Evolutionary conservation across 2,329 filamentous ascomycete species (phyloP).

Genomic region (Neofusicoccum laricinum): DNA sequence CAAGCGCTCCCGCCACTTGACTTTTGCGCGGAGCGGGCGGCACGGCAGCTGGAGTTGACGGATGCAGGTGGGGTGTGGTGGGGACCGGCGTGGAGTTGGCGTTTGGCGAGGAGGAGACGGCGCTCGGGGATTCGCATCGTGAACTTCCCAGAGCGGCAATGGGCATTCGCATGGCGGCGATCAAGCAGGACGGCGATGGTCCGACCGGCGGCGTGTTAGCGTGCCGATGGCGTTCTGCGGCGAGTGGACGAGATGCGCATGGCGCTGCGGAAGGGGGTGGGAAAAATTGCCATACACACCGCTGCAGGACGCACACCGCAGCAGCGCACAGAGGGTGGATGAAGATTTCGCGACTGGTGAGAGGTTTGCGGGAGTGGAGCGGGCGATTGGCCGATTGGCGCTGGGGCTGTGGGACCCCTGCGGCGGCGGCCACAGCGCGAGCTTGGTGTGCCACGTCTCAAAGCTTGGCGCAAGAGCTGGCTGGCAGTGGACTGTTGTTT

Average conservation of each 20-base stretch:
- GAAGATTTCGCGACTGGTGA: background rate
- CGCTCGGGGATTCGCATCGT: background rate
- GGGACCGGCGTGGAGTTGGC: background rate
- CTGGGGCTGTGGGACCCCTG: background rate
- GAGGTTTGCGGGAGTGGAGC: background rate
- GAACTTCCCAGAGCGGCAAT: conserved; percentile 8
- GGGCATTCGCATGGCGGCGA: background rate
- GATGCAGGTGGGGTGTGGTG: background rate
- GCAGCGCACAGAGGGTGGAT: background rate
- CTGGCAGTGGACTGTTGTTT: conserved; percentile 7
- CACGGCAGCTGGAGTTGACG: background rate
- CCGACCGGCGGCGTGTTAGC: background rate
- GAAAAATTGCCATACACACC: background rate
- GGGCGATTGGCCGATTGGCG: conserved; percentile 7
- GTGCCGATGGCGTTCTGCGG: background rate
- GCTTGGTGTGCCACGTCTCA: conserved; percentile 14
- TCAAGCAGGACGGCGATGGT: background rate
- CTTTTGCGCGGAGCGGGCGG: background rate
- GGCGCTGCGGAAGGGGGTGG: background rate
- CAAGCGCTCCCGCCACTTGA: background rate
- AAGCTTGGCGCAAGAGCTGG: conserved; percentile 8
- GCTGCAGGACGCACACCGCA: background rate
- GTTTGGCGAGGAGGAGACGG: background rate
- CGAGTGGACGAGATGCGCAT: background rate
- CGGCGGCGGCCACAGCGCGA: background rate